Conservation (phyloP, 495 filamentous ascomycete species). For the Penicillium cinerascens region DNA sequence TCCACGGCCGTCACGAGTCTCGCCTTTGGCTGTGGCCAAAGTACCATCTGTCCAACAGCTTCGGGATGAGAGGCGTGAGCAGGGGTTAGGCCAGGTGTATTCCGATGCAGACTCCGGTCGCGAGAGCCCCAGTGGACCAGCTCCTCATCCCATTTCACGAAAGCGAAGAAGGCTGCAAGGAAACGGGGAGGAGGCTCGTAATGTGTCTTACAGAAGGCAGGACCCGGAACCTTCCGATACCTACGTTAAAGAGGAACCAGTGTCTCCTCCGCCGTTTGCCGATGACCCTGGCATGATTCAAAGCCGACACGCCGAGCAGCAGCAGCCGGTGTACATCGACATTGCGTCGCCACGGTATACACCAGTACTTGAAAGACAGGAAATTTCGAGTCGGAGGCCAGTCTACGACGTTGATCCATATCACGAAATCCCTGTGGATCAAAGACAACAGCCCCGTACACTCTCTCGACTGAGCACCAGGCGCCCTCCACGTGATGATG, state of each 20-base stretch:
- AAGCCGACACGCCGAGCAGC: constrained; percentile 40
- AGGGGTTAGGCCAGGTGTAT: constrained; percentile 21
- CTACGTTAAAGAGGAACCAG: constrained; percentile 82
- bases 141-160: constrained; percentile 36
- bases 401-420: constrained; percentile 37
- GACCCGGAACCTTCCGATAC: constrained; percentile 42
- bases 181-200: constrained; percentile 27
- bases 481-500: constrained; percentile 48
- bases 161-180: constrained; percentile 49
- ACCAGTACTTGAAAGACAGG: constrained; percentile 36
- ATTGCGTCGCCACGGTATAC: constrained; percentile 45
- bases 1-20: constrained; percentile 78
- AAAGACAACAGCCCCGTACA: constrained; percentile 33
- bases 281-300: constrained; percentile 44
- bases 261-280: constrained; percentile 72
- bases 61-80: constrained; percentile 25
- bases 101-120: constrained; percentile 23
- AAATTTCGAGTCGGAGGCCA: constrained; percentile 27
- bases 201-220: constrained; percentile 27
- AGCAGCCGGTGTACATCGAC: constrained; percentile 48
- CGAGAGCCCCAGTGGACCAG: constrained; percentile 37
- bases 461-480: constrained; percentile 41
- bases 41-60: constrained; percentile 45
- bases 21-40: constrained; percentile 66
- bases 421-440: constrained; percentile 35